phyloP scores from a whole-genome alignment of 495 filamentous ascomycete genomes.

The Emericellopsis terricola region DNA sequence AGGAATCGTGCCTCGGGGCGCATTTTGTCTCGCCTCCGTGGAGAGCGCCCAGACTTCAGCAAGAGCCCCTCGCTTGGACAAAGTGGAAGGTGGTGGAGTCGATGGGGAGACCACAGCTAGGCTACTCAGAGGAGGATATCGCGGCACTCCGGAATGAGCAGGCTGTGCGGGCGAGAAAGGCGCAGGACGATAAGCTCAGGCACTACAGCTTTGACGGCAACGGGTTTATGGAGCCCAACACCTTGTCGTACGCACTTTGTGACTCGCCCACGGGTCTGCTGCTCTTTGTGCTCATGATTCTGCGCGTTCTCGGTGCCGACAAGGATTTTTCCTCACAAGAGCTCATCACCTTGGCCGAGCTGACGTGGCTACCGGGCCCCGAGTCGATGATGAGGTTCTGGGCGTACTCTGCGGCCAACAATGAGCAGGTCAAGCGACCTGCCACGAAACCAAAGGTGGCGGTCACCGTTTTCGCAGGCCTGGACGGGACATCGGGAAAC shows the following conservation, averaged over 20 bases:
- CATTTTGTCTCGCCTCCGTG: conserved; percentile 39
- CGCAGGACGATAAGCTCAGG: background rate
- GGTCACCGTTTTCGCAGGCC: conserved; percentile 25
- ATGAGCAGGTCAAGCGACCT: conserved; percentile 3
- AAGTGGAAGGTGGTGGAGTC: conserved; percentile 24
- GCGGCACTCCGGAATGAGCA: conserved; percentile 1
- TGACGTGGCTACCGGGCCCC: conserved; percentile 32
- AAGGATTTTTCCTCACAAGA: conserved; percentile 19
- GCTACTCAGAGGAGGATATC: conserved; percentile 20
- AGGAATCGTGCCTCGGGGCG: conserved; percentile 35
- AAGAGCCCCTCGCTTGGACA: conserved; percentile 18
- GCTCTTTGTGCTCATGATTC: conserved; percentile 19
- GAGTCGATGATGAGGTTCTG: conserved; percentile 27
- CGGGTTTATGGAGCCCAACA: conserved; percentile 24
- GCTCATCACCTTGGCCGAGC: conserved; percentile 24
- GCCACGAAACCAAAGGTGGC: conserved; percentile 11
- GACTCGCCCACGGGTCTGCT: conserved; percentile 34
- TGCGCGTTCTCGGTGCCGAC: conserved; percentile 13
- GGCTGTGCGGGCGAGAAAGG: background rate
- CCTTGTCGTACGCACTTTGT: conserved; percentile 30
- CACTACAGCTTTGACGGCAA: conserved; percentile 2
- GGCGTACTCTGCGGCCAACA: conserved; percentile 12
- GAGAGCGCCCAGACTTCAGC: conserved; percentile 11
- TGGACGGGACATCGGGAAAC: conserved; percentile 5
- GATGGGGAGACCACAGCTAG: conserved; percentile 18